phyloP scores from a whole-genome alignment of 2,329 filamentous ascomycete species.

The Beauveria bassiana region DNA sequence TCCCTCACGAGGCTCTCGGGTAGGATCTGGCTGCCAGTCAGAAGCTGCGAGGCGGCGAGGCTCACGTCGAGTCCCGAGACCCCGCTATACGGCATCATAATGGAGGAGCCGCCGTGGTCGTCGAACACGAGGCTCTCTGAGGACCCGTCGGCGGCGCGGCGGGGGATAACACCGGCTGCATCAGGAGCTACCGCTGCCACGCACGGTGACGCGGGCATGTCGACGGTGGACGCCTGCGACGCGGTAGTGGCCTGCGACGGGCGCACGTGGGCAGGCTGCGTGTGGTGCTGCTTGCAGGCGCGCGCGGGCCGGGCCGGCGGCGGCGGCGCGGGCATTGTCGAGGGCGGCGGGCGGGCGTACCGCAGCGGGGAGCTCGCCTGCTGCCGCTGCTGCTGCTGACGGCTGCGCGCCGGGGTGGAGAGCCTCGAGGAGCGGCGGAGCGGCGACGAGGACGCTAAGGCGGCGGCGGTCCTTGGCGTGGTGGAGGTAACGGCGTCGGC shows the following conservation, averaged over 20 bases:
- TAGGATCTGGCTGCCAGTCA: constrained; percentile 45
- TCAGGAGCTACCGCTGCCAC: background rate
- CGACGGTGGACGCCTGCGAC: constrained; percentile 25
- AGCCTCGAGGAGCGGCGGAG: background rate
- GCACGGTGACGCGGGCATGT: background rate
- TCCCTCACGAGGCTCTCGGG: constrained; percentile 38
- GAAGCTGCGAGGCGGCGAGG: constrained; percentile 35
- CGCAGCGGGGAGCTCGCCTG: constrained; percentile 12
- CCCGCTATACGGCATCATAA: constrained; percentile 6
- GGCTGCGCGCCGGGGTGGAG: background rate
- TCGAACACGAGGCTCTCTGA: constrained; percentile 17
- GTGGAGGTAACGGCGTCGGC: background rate
- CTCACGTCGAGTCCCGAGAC: background rate
- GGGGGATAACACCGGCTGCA: background rate
- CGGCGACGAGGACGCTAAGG: constrained; percentile 13
- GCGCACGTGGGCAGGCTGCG: constrained; percentile 13
- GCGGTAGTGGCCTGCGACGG: constrained; percentile 31
- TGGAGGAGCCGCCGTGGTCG: constrained; percentile 18
- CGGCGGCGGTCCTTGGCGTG: background rate
- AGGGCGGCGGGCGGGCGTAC: constrained; percentile 12
- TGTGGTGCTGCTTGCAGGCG: background rate
- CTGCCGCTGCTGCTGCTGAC: constrained; percentile 1
- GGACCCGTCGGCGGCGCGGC: background rate
- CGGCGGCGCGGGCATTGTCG: constrained; percentile 15
- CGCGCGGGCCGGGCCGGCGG: background rate